A percentile compares a stretch with the other conserved stretches of the same genome.
Conservation (phyloP, 176 grass and related monocot genomes). For the Pontederia crassipes region DNA sequence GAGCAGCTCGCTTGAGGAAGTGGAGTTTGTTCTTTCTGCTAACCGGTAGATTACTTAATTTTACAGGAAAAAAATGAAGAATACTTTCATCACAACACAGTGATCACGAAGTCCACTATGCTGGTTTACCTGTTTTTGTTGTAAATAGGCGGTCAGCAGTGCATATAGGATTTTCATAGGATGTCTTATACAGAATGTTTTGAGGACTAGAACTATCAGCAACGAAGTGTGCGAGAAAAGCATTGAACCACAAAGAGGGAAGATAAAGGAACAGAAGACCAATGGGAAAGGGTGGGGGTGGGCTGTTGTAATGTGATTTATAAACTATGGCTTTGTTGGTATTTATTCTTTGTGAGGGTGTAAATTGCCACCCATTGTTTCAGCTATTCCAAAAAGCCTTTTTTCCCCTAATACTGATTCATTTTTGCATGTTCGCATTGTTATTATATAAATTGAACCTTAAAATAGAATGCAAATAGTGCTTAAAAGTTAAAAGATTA, state of each 20-base stretch:
- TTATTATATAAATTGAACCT: no score
- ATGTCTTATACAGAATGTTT: constrained; percentile 8
- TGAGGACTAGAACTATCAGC: neutral
- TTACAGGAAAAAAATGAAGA: neutral
- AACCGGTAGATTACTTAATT: neutral
- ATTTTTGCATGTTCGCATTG: neutral
- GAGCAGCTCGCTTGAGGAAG: neutral
- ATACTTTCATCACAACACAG: neutral
- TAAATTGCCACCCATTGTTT: constrained; percentile 41
- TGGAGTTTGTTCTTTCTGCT: neutral
- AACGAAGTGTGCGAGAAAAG: no score
- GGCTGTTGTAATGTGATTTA: constrained; percentile 28
- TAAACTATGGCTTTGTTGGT: constrained; percentile 23
- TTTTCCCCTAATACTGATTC: no score
- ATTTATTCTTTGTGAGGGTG: constrained; percentile 78
- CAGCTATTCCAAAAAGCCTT: neutral
- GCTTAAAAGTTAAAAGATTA: no score
- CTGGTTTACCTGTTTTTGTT: constrained; percentile 27
- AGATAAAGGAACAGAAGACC: constrained; percentile 3
- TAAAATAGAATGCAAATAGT: no score
- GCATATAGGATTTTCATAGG: constrained; percentile 20
- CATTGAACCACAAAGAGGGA: constrained; percentile 1
- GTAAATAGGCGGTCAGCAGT: constrained; percentile 22
- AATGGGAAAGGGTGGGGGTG: constrained; percentile 19
- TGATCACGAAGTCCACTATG: neutral